Evolutionary conservation across 1,139 yeast genomes (phyloP).

Genomic region (Yamadazyma dendronema): DNA sequence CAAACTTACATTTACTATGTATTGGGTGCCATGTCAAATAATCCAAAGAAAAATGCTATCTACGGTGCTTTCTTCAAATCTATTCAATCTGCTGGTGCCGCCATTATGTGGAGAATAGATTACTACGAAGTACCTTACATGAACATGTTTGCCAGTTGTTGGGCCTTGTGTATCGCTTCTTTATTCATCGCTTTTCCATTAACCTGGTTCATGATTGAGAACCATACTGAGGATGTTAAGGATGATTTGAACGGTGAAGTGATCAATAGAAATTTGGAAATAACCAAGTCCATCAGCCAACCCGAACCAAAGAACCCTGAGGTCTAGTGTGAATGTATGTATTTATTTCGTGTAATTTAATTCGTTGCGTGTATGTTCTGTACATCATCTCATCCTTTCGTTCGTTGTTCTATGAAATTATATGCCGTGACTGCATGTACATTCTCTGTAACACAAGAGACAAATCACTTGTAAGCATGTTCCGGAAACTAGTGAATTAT

Average conservation of each 20-base stretch:
- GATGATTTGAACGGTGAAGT: conserved; percentile 23
- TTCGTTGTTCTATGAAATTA: no score
- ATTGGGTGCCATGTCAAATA: conserved; percentile 57
- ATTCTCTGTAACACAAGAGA: no score
- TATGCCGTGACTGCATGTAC: no score
- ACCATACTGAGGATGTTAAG: conserved; percentile 39
- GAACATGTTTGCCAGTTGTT: conserved; percentile 49
- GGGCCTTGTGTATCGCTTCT: conserved; percentile 56
- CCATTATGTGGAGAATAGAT: conserved; percentile 60
- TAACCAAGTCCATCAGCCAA: conserved; percentile 5
- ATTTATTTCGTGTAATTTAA: not conserved
- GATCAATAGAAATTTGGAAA: conserved; percentile 7
- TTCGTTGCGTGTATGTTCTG: not conserved
- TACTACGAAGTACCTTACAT: conserved; percentile 41
- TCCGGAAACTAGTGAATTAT: no score
- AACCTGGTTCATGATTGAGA: conserved; percentile 42
- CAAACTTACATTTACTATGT: conserved; percentile 58
- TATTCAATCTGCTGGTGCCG: conserved; percentile 63
- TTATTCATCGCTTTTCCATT: conserved; percentile 40
- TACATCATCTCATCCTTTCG: no score
- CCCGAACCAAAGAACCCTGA: conserved; percentile 5
- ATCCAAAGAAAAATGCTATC: conserved; percentile 54
- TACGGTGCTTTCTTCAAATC: conserved; percentile 66
- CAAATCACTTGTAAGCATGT: no score
- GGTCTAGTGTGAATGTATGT: not conserved